These are phyloP conservation scores for Bullera alba DNA, from an alignment of 768 basidiomycete species.

Conservation along the genomic window DNA sequence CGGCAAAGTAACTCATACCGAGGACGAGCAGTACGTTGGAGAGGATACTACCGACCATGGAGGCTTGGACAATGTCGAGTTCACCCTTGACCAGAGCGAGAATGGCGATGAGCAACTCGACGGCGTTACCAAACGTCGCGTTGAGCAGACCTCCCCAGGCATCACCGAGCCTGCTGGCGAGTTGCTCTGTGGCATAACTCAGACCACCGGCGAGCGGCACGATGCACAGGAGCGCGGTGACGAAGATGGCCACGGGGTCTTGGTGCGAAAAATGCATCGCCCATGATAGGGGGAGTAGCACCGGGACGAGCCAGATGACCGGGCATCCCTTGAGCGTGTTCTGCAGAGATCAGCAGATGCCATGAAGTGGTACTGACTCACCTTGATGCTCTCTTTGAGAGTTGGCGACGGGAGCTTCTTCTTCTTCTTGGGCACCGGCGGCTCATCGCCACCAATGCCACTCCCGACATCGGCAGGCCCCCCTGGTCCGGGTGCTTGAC, in stretches of 20 bases:
- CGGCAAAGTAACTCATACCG: slow-evolving; percentile 44
- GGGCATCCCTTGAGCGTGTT: slow-evolving; percentile 26
- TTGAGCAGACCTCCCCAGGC: slow-evolving; percentile 52
- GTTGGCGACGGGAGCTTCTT: slow-evolving; percentile 8
- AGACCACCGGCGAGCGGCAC: slow-evolving; percentile 48
- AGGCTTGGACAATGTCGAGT: slow-evolving; percentile 54
- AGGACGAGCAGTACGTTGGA: slow-evolving; percentile 48
- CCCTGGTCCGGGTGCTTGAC: no score
- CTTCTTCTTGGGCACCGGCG: neutral
- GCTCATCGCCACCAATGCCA: slow-evolving; percentile 3
- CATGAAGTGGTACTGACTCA: slow-evolving; percentile 2
- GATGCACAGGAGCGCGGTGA: slow-evolving; percentile 51
- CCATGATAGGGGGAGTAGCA: slow-evolving; percentile 53
- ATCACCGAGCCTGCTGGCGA: slow-evolving; percentile 48
- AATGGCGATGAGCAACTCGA: slow-evolving; percentile 53
- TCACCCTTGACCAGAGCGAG: slow-evolving; percentile 45
- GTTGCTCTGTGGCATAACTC: slow-evolving; percentile 50
- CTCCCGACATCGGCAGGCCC: no score
- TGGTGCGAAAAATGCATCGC: slow-evolving; percentile 48
- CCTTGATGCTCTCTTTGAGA: slow-evolving; percentile 11
- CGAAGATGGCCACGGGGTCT: slow-evolving; percentile 49
- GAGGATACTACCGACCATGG: slow-evolving; percentile 53
- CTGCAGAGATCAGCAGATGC: slow-evolving; percentile 6
- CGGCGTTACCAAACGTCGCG: slow-evolving; percentile 49
- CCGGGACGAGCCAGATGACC: slow-evolving; percentile 28